Percentiles rank a stretch among this genome's conserved stretches.
Evolutionary conservation across 352 stramenopile genomes (phyloP).

Genomic region (Globisporangium ultimum): DNA sequence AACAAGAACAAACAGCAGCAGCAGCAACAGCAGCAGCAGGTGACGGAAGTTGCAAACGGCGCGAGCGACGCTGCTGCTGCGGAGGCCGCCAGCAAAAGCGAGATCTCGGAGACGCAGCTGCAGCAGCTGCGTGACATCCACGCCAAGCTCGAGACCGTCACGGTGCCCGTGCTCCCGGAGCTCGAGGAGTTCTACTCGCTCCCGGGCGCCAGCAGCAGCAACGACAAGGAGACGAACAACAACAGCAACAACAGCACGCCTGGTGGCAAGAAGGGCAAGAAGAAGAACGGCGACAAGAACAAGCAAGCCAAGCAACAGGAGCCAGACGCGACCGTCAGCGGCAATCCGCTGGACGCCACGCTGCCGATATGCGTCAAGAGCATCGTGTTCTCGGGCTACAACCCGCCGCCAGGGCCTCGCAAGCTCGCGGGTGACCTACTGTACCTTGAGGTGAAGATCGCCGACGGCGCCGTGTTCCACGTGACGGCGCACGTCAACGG

Average conservation of each 20-base stretch:
- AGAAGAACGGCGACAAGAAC: constrained; percentile 31
- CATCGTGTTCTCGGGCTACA: constrained; percentile 93
- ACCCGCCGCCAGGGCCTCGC: constrained; percentile 90
- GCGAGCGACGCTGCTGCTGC: constrained; percentile 14
- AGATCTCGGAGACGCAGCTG: constrained; percentile 78
- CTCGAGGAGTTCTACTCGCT: constrained; percentile 73
- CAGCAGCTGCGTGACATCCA: constrained; percentile 81
- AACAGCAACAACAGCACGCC: constrained; percentile 14
- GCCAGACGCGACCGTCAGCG: constrained; percentile 14
- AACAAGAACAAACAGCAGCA: constrained; percentile 22
- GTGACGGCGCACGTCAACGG: constrained; percentile 90
- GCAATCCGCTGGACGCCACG: constrained; percentile 44
- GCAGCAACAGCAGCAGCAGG: neutral
- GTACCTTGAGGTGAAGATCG: constrained; percentile 89
- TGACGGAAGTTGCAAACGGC: neutral
- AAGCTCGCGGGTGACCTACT: constrained; percentile 91
- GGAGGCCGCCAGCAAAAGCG: constrained; percentile 48
- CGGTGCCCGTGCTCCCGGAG: constrained; percentile 56
- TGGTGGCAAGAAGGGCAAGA: constrained; percentile 22
- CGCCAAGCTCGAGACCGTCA: constrained; percentile 71
- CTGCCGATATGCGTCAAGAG: constrained; percentile 86
- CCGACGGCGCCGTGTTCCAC: constrained; percentile 70
- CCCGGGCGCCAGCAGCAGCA: constrained; percentile 19
- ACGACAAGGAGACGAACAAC: constrained; percentile 9
- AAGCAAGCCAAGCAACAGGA: constrained; percentile 26